Conservation (phyloP, 495 filamentous ascomycete genomes). For the Neurospora hispaniola region DNA sequence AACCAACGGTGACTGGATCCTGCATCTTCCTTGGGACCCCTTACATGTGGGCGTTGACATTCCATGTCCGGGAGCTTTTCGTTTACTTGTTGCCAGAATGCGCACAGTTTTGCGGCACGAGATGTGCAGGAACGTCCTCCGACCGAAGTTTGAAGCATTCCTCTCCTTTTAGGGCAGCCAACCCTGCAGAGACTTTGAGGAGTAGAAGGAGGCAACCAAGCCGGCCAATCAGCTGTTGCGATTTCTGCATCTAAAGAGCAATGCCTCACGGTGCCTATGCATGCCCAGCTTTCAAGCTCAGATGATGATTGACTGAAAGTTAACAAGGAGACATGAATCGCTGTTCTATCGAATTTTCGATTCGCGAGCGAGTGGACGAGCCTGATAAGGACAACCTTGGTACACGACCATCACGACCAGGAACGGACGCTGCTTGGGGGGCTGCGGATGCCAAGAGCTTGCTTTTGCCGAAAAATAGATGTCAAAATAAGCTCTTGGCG, state of each 20-base stretch:
- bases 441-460: no score
- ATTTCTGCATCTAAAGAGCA: background rate
- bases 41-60: background rate
- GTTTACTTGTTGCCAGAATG: background rate
- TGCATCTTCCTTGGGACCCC: background rate
- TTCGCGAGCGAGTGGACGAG: background rate
- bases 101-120: background rate
- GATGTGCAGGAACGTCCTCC: background rate
- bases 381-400: background rate
- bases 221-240: background rate
- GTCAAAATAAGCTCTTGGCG: no score
- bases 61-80: background rate
- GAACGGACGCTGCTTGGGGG: background rate
- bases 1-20: background rate
- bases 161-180: background rate
- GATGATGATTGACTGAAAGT: background rate
- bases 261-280: background rate
- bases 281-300: background rate
- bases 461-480: no score
- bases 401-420: background rate
- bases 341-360: background rate
- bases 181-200: background rate
- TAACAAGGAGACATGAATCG: no score
- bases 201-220: background rate
- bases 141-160: background rate